Percentiles rank a stretch among this genome's conserved stretches.
Evolutionary conservation across 441 rosid genomes (phyloP).

Genomic region (Arabidopsis hybrid): DNA sequence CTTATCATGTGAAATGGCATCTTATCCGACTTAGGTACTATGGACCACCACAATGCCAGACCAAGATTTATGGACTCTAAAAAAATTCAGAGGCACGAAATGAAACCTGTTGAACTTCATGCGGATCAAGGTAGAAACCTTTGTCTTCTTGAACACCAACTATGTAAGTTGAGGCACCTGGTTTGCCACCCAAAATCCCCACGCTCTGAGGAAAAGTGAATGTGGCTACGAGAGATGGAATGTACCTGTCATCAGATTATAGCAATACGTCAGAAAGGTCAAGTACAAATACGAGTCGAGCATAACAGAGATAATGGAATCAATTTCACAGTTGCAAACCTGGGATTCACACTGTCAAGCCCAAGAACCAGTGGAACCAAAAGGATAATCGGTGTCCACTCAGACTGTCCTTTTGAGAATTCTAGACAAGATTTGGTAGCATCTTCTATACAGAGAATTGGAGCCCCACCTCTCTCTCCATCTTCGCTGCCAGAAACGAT

Average conservation of each 20-base stretch:
- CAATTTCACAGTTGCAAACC: constrained; percentile 53
- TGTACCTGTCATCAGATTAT: constrained; percentile 60
- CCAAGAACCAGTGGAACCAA: constrained; percentile 99
- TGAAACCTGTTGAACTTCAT: constrained; percentile 55
- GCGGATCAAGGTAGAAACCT: constrained; percentile 95
- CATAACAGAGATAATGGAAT: neutral
- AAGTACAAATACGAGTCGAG: constrained; percentile 1
- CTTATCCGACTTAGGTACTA: neutral
- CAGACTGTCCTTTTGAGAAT: constrained; percentile 65
- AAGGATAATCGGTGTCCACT: constrained; percentile 84
- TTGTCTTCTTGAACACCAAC: constrained; percentile 88
- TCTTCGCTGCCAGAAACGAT: constrained; percentile 93
- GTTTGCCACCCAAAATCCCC: constrained; percentile 94
- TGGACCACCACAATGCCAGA: no score
- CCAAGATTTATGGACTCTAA: neutral
- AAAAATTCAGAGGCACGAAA: neutral
- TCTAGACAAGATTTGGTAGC: constrained; percentile 70
- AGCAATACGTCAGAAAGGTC: neutral
- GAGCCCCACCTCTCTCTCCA: constrained; percentile 97
- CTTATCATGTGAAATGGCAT: constrained; percentile 4
- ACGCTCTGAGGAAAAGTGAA: constrained; percentile 95
- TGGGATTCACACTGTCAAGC: constrained; percentile 83
- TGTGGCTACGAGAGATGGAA: constrained; percentile 77
- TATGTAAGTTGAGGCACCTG: constrained; percentile 90
- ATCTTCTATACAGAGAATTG: constrained; percentile 86